Evolutionary conservation across 108 stramenopile genomes (phyloP), one percentile per base, ranked within the genome.

Genomic region (Schizochytrium sp.): DNA sequence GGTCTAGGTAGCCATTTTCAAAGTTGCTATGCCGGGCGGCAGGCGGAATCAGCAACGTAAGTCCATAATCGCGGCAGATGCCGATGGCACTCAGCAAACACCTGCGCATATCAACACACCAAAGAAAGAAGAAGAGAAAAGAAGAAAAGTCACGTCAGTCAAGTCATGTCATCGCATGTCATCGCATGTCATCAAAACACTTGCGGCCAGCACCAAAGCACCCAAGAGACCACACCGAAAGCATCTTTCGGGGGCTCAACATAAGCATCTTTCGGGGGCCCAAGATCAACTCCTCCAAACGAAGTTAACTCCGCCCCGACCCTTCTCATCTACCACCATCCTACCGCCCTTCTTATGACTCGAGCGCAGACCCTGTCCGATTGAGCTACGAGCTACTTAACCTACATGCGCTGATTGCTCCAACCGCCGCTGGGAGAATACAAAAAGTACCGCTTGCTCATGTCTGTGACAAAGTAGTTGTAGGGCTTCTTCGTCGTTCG

Each of bases 391-490:
- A 34, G 34, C 34, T 34, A 34, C 34, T 12, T 5, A 69, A 69
- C 63, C 25, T 69, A 69, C 51, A 83, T 83, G 51, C 45, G 76
- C 76, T 83, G 76, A 45, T 83, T 83, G 51, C 51, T 83, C 45
- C 45, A 83, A 12, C 76, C 76, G 8, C 76, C 76, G 51, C 48
- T 53, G n/a, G 76, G 76, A 16, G 76, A 53, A 28, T 83, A 83
- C 76, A 83, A 16, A 83, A 83, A 83, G 76, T 83, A 83, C 76
- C 48, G 45, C 51, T 83, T 6, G 25, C 76, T 69, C 63, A 69
- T 69, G 25, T 69, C 63, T 18, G 63, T 69, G 25, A 41, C 41
- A 41, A 69, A 69, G 34, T 69, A 12, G 63, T 69, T 69, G 63
- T 69, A 69, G 63, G 63, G 63, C 25, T 14, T 69, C 14, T 28